These are phyloP conservation scores for Xylaria intraflava DNA, from an alignment of 495 filamentous ascomycete genomes.

Conservation along the genomic window DNA sequence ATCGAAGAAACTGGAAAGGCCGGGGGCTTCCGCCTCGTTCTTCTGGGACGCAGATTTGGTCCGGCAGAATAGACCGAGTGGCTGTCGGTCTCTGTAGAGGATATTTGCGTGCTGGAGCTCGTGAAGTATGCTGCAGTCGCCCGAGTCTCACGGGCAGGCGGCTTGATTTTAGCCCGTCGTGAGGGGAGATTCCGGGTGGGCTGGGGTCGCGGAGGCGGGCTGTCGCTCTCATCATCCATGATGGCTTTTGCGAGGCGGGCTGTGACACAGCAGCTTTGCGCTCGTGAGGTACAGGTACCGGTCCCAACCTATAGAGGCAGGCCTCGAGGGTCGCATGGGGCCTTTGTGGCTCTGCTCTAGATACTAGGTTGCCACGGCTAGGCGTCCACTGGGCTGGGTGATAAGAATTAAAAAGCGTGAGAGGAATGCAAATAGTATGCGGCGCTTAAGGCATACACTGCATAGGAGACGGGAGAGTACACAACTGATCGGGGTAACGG, in stretches of 20 bases:
- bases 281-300: neutral
- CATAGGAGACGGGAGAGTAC: neutral
- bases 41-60: neutral
- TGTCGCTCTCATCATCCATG: conserved; percentile 7
- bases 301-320: neutral
- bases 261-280: conserved; percentile 3
- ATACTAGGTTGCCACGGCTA: no score
- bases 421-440: neutral
- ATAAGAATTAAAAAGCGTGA: no score
- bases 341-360: neutral
- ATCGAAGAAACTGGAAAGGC: neutral
- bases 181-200: conserved; percentile 19
- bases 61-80: neutral
- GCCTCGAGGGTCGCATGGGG: neutral
- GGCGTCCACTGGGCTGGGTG: no score
- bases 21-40: neutral
- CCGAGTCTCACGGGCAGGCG: conserved; percentile 14
- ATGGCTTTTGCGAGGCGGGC: neutral
- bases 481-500: no score
- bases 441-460: neutral
- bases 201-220: neutral
- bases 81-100: neutral
- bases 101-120: neutral
- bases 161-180: conserved; percentile 21
- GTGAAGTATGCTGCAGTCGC: conserved; percentile 17